Percentiles rank a stretch among this genome's conserved stretches.
Conservation (phyloP, 306 rosid species). For the Bauhinia variegata region DNA sequence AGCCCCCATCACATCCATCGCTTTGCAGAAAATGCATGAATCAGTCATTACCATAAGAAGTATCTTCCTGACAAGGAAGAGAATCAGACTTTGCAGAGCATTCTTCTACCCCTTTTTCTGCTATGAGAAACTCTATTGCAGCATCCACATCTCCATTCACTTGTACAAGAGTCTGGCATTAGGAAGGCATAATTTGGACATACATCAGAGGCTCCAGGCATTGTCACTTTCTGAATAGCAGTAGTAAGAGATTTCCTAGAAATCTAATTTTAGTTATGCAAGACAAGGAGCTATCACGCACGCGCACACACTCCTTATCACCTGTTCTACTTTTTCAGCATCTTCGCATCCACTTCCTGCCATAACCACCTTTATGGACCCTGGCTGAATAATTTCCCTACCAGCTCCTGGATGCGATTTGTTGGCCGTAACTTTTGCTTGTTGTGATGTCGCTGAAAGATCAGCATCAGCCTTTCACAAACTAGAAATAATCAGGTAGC, state of each 20-base stretch:
- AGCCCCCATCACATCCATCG: background rate
- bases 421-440: slow-evolving; percentile 43
- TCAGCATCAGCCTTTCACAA: slow-evolving; percentile 83
- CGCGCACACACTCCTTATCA: slow-evolving; percentile 36
- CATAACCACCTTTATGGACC: slow-evolving; percentile 66
- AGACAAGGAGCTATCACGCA: slow-evolving; percentile 5
- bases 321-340: slow-evolving; percentile 65
- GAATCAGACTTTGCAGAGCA: slow-evolving; percentile 49
- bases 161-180: slow-evolving; percentile 60
- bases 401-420: slow-evolving; percentile 41
- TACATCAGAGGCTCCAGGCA: slow-evolving; percentile 23
- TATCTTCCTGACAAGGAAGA: slow-evolving; percentile 39
- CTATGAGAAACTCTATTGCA: slow-evolving; percentile 81
- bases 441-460: slow-evolving; percentile 65
- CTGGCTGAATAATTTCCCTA: slow-evolving; percentile 42
- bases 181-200: slow-evolving; percentile 29
- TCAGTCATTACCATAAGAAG: slow-evolving; percentile 53
- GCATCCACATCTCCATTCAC: slow-evolving; percentile 73
- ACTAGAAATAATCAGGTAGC: slow-evolving; percentile 54
- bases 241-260: slow-evolving; percentile 27
- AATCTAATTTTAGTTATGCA: slow-evolving; percentile 11
- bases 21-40: slow-evolving; percentile 16
- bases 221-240: slow-evolving; percentile 32
- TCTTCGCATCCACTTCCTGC: slow-evolving; percentile 75
- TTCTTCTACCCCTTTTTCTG: slow-evolving; percentile 69